Conservation (phyloP, 768 basidiomycete genomes). For the Amanita muscaria region DNA sequence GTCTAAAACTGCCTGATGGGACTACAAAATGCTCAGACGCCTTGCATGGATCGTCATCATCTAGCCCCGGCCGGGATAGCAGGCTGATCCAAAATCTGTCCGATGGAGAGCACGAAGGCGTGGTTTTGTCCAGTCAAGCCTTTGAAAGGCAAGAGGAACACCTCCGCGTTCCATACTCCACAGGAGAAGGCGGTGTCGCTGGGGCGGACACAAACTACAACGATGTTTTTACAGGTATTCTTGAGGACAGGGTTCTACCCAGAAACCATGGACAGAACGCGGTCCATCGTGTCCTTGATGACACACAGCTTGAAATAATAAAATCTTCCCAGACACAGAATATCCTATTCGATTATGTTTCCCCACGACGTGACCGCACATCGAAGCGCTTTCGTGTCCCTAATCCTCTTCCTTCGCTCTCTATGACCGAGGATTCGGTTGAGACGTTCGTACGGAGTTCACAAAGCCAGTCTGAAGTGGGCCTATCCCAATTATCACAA, state of each 20-base stretch:
- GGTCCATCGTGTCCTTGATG: no score
- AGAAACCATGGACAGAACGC: no score
- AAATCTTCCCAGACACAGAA: slow-evolving; percentile 10
- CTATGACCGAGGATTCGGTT: neutral
- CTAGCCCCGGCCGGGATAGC: no score
- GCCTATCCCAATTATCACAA: neutral
- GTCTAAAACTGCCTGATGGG: no score
- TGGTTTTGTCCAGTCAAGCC: slow-evolving; percentile 3
- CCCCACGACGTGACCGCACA: slow-evolving; percentile 5
- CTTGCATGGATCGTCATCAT: no score
- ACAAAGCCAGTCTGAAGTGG: slow-evolving; percentile 31
- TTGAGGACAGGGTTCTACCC: no score
- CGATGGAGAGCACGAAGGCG: neutral
- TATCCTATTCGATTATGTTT: slow-evolving; percentile 3
- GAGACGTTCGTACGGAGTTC: slow-evolving; percentile 31
- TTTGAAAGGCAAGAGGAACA: slow-evolving; percentile 5
- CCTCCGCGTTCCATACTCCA: neutral
- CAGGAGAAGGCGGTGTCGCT: no score
- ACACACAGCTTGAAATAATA: neutral
- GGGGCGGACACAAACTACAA: no score
- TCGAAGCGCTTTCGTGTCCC: neutral
- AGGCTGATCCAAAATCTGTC: neutral
- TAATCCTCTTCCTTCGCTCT: neutral
- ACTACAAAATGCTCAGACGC: no score
- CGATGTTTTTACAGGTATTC: no score